Conservation (phyloP, 179 eudicot species). For the Beta macrorhiza region DNA sequence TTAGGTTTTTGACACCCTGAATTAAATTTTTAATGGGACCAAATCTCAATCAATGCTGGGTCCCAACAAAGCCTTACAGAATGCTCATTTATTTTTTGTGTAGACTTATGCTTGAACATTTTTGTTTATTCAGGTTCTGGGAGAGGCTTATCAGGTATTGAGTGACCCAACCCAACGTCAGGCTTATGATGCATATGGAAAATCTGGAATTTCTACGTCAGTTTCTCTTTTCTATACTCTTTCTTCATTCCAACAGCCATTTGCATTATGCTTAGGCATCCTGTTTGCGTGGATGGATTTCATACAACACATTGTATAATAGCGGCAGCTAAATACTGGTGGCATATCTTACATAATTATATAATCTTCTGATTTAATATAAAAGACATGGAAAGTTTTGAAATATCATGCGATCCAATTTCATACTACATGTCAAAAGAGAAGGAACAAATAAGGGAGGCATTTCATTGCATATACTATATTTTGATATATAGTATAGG, state of each 20-base stretch:
- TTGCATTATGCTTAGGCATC: constrained; percentile 2
- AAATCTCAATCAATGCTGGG: not conserved
- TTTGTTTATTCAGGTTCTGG: constrained; percentile 58
- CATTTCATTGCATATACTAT: not conserved
- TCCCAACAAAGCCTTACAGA: not conserved
- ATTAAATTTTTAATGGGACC: not conserved
- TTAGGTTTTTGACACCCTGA: not conserved
- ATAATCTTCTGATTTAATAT: constrained; percentile 5
- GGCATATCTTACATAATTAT: not conserved
- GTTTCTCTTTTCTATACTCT: constrained; percentile 37
- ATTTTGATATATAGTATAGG: not conserved
- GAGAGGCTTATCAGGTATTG: constrained; percentile 98
- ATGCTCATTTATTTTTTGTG: not conserved
- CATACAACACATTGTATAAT: not conserved
- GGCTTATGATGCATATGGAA: constrained; percentile 88
- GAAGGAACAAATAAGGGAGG: not conserved
- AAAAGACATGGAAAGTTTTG: constrained; percentile 9
- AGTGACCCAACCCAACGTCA: constrained; percentile 93
- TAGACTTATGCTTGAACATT: not conserved
- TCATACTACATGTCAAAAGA: not conserved
- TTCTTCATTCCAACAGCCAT: constrained; percentile 5
- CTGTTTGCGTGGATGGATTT: constrained; percentile 13
- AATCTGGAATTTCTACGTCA: constrained; percentile 94
- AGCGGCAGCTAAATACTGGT: not conserved
- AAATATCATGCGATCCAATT: not conserved